phyloP scores from a whole-genome alignment of 805 yeast species.

The Ogataea kodamae region DNA sequence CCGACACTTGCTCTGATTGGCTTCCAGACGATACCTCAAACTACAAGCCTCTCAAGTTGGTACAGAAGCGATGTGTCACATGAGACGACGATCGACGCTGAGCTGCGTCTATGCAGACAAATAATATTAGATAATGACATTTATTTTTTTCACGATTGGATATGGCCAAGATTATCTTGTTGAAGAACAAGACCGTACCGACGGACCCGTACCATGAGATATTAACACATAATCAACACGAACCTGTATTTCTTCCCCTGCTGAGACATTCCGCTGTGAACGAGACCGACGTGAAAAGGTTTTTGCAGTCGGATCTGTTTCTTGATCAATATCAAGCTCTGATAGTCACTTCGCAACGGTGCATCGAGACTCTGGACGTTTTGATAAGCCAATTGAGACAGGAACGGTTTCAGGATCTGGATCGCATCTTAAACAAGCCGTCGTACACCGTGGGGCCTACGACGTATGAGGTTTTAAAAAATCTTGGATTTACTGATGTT shows the following conservation, averaged over 20 bases:
- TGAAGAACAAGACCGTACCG: slow-evolving; percentile 73
- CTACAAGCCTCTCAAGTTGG: slow-evolving; percentile 19
- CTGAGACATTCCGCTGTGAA: slow-evolving; percentile 60
- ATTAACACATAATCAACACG: slow-evolving; percentile 36
- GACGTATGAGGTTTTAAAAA: slow-evolving; percentile 55
- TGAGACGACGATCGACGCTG: slow-evolving; percentile 10
- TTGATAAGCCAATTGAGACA: slow-evolving; percentile 33
- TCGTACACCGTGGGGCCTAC: slow-evolving; percentile 93
- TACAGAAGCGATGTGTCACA: slow-evolving; percentile 15
- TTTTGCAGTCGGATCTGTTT: slow-evolving; percentile 43
- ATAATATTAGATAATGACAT: slow-evolving; percentile 5
- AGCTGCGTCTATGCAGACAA: neutral
- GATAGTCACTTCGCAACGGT: slow-evolving; percentile 86
- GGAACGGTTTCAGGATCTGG: slow-evolving; percentile 14
- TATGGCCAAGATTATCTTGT: slow-evolving; percentile 40
- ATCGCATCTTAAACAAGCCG: slow-evolving; percentile 42
- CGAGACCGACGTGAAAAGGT: slow-evolving; percentile 40
- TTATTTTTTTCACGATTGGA: slow-evolving; percentile 6
- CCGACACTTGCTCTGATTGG: slow-evolving; percentile 15
- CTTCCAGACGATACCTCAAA: slow-evolving; percentile 8
- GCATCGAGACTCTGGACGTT: slow-evolving; percentile 72
- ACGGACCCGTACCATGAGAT: slow-evolving; percentile 58
- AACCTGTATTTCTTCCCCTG: slow-evolving; percentile 66
- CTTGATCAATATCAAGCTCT: slow-evolving; percentile 43
- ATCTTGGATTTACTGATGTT: slow-evolving; percentile 63